Evolutionary conservation across 345 rosid species (phyloP).

Genomic region (Rhodomyrtus tomentosa): DNA sequence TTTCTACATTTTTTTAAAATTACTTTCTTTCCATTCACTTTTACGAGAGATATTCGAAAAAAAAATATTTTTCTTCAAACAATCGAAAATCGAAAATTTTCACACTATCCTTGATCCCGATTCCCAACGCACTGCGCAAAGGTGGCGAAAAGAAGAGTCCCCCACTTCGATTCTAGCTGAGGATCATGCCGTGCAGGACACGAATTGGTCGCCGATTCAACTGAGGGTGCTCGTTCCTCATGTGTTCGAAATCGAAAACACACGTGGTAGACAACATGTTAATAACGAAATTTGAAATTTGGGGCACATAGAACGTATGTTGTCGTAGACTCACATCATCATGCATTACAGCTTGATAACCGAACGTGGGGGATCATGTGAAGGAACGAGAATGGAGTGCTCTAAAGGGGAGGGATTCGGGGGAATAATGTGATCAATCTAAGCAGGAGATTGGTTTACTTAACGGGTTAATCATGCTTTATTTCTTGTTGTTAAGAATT

Average conservation of each 20-base stretch:
- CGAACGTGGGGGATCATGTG: neutral
- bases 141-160: neutral
- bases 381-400: neutral
- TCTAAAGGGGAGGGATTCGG: neutral
- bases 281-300: neutral
- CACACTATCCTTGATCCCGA: neutral
- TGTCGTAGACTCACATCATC: neutral
- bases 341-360: neutral
- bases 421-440: neutral
- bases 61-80: too few relatives aligned
- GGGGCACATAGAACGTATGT: neutral
- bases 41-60: too few relatives aligned
- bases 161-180: neutral
- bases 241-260: neutral
- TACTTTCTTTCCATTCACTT: too few relatives aligned
- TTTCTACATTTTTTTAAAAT: too few relatives aligned
- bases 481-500: neutral
- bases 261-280: neutral
- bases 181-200: slow-evolving; percentile 25
- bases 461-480: neutral
- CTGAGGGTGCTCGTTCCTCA: neutral
- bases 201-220: neutral
- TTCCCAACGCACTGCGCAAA: neutral
- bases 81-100: neutral
- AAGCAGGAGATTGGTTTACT: neutral